Evolutionary conservation across 2,329 filamentous ascomycete species (phyloP).

Genomic region (Colletotrichum horii): DNA sequence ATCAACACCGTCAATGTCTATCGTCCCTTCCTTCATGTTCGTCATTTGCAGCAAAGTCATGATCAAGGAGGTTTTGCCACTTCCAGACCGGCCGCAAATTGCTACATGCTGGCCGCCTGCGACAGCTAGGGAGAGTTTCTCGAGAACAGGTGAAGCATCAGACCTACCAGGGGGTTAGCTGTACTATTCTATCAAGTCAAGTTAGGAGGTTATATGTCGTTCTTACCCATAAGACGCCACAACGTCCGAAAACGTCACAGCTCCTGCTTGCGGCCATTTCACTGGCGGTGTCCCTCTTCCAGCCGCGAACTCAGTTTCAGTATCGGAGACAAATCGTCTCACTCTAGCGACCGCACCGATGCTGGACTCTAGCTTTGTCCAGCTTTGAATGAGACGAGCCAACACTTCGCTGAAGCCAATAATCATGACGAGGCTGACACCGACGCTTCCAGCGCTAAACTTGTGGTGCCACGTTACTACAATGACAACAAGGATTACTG

Average conservation of each 20-base stretch:
- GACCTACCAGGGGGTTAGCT: not conserved
- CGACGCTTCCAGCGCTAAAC: slow-evolving; percentile 33
- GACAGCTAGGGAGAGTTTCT: not conserved
- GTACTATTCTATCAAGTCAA: fast-evolving
- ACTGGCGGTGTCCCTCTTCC: not conserved
- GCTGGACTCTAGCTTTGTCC: slow-evolving; percentile 26
- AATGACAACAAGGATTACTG: not conserved
- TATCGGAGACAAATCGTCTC: not conserved
- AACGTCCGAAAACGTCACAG: not conserved
- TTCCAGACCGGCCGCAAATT: not conserved
- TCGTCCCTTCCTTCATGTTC: not conserved
- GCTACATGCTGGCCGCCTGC: not conserved
- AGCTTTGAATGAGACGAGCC: not conserved
- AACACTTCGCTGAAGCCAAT: slow-evolving; percentile 7
- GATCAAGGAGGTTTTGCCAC: slow-evolving; percentile 2
- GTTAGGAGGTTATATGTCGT: not conserved
- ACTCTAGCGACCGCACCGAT: not conserved
- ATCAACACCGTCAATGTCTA: not conserved
- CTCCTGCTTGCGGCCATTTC: not conserved
- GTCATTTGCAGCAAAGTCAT: not conserved
- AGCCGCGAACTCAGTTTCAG: not conserved
- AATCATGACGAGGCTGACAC: slow-evolving; percentile 13
- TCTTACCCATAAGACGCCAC: slow-evolving; percentile 3
- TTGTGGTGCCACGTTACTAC: slow-evolving; percentile 25
- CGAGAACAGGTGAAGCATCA: not conserved